Base-by-base conservation (phyloP, 352 stramenopile species). In the Phytophthora sansomeana region DNA sequence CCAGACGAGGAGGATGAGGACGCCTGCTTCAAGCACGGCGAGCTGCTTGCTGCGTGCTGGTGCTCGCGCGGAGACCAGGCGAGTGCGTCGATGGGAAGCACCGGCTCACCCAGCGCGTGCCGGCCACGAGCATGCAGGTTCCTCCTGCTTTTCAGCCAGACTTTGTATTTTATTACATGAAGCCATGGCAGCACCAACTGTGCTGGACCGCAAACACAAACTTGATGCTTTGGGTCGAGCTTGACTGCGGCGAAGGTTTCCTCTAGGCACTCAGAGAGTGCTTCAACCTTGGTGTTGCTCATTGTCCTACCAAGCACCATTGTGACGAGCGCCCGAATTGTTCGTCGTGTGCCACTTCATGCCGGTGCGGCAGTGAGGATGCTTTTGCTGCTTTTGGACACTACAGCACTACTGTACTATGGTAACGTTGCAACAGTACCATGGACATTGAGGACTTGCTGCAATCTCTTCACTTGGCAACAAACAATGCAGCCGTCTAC, bases 1-100 rank as follows among this genome's bases (percentile, higher is more conserved):
- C 16, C 28, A 29, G 28, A 54, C n/a, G 29, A 54, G 47, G 44
- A 24, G 6, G n/a, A 17, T 29, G 41, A 32, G 21, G 28, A 35
- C 6, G 33, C 1, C 30, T 41, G 29, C 19, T 65, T 66, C 28
- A 65, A 65, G 58, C 58, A 58, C 28, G 39, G 24, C 50, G 14
- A 28, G 24, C 39, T 38, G 57, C 21, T 59, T 67, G 58, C 48
- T 42, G 38, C 21, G 8, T 52, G 30, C 16, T 33, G 28, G 11
- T 4, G 29, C 28, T 26, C 2, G 42, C n/a, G 43, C n/a, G 56
- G 33, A 63, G 55, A 63, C 56, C 56, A 53, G 57, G 29, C 57
- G 28, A 38, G 43, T 6, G n/a, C 1, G 24, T 11, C 32, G 56
- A 68, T 68, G 42, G 60, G 60, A 55, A n/a, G 59, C 41, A 62